Evolutionary conservation across 208 protist species (phyloP), one percentile per base, ranked within the genome.

Genomic region (Leishmania tarentolae): DNA sequence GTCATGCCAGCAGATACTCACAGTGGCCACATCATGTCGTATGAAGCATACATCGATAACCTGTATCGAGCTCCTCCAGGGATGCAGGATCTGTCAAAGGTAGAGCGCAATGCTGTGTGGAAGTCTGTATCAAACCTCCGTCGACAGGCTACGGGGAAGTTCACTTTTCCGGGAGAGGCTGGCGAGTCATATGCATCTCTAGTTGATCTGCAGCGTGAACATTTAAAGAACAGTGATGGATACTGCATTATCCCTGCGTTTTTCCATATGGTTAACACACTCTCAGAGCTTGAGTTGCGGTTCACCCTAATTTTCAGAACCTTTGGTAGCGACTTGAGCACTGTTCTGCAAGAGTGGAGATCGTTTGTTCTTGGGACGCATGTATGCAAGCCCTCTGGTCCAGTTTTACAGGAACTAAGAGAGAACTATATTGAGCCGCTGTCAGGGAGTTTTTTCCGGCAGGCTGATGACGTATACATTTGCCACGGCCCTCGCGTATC

Each of bases 291-390:
- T 5, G 61, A 92, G 37, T 94, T 94, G 89, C 85, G 84, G 8
- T 98, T 98, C 83, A 97, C 91, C 9, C 85, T 98, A 42, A 91
- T 98, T 59, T 98, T 98, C 72, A 81, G 95, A 37, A 98, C 95
- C 15, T 98, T 98, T 73, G 95, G 95, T 24, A 94, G 88, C 42
- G 95, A 98, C 76, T 70, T 98, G 76, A 82, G 53, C 1, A 84
- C 76, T 72, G 91, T 98, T 3, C 75, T 98, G 70, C 75, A 87
- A 53, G 95, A 98, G 74, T 98, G 95, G 95, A 79, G 81, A 77
- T 53, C 81, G 19, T 98, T 98, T 84, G 76, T 98, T 7, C 61
- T 80, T 66, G 95, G 95, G 6, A 76, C 88, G 65, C 93, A 98
- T 72, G 31, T 77, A 9, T 95, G 91, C 78, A 87, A 94, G 73